Conservation (phyloP, 1,139 yeast genomes). For the Casaregolazyma suthepensis region DNA sequence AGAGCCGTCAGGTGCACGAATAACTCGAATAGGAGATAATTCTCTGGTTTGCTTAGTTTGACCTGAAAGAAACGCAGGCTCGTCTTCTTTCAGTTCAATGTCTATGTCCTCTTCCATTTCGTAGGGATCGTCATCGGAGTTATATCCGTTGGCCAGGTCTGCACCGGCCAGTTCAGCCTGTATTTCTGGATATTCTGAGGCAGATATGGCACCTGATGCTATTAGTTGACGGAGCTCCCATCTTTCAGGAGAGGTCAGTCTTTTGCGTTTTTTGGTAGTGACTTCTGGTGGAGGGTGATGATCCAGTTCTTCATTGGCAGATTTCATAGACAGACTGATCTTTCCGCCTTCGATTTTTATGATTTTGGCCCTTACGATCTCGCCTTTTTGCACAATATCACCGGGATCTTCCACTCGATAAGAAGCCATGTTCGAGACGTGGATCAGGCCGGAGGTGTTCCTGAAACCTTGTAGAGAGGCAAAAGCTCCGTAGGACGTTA, state of each 20-base stretch:
- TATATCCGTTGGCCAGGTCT: conserved; percentile 29
- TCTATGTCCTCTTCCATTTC: conserved; percentile 57
- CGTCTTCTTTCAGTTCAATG: conserved; percentile 61
- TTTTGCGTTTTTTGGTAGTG: conserved; percentile 30
- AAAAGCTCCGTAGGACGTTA: conserved; percentile 76
- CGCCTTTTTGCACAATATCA: conserved; percentile 52
- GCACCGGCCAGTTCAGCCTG: conserved; percentile 29
- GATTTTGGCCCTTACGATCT: conserved; percentile 62
- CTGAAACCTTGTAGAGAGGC: conserved; percentile 42
- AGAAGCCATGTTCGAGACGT: conserved; percentile 59
- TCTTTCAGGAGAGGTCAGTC: conserved; percentile 77
- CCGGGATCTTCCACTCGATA: conserved; percentile 50
- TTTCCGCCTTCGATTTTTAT: conserved; percentile 41
- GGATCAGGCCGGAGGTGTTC: conserved; percentile 46
- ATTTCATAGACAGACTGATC: conserved; percentile 62
- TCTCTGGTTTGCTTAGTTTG: conserved; percentile 42
- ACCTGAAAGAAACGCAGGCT: conserved; percentile 70
- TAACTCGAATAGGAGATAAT: conserved; percentile 49
- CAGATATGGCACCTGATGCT: conserved; percentile 68
- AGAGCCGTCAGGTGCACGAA: conserved; percentile 74
- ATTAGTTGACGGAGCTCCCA: conserved; percentile 86
- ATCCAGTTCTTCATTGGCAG: conserved; percentile 64
- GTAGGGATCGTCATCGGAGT: conserved; percentile 24
- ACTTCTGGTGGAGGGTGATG: not conserved
- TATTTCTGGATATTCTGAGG: conserved; percentile 67